A percentile compares a stretch with the other conserved stretches of the same genome.
phyloP scores from a whole-genome alignment of 768 basidiomycete genomes.

The Amanita brunnescens region DNA sequence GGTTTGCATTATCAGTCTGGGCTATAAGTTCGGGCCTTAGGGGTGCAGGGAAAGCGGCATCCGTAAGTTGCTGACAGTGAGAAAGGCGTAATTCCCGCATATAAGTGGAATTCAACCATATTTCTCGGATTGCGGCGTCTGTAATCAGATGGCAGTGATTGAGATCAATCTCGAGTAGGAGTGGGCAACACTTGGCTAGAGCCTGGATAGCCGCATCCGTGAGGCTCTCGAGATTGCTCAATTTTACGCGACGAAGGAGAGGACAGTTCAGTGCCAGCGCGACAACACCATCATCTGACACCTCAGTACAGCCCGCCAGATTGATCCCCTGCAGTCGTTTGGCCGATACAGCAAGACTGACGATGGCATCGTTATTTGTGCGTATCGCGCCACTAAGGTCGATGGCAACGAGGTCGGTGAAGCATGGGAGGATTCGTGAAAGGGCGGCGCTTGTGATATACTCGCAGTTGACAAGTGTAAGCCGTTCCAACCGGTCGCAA shows the following conservation, averaged over 20 bases:
- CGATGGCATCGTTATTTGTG: constrained; percentile 64
- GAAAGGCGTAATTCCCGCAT: constrained; percentile 91
- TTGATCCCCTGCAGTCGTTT: constrained; percentile 87
- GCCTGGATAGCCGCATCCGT: constrained; percentile 72
- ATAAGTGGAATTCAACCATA: constrained; percentile 72
- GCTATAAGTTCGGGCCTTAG: constrained; percentile 28
- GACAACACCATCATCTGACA: constrained; percentile 71
- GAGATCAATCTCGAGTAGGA: constrained; percentile 92
- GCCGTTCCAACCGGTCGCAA: constrained; percentile 79
- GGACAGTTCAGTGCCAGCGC: constrained; percentile 71
- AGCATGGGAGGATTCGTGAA: constrained; percentile 52
- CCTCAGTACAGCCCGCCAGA: constrained; percentile 69
- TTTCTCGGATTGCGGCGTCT: constrained; percentile 67
- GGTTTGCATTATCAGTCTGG: constrained; percentile 28
- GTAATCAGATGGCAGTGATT: constrained; percentile 74
- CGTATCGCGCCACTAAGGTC: constrained; percentile 71
- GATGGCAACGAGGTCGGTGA: constrained; percentile 75
- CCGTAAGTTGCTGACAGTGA: constrained; percentile 69
- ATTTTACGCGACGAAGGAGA: constrained; percentile 81
- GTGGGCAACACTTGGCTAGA: constrained; percentile 70
- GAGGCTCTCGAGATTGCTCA: constrained; percentile 65
- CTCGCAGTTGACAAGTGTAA: constrained; percentile 78
- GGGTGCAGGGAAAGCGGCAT: constrained; percentile 78
- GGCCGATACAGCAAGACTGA: constrained; percentile 61
- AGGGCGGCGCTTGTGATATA: constrained; percentile 59